Evolutionary conservation across 768 basidiomycete species (phyloP).

Genomic region (Boletus insuetus): DNA sequence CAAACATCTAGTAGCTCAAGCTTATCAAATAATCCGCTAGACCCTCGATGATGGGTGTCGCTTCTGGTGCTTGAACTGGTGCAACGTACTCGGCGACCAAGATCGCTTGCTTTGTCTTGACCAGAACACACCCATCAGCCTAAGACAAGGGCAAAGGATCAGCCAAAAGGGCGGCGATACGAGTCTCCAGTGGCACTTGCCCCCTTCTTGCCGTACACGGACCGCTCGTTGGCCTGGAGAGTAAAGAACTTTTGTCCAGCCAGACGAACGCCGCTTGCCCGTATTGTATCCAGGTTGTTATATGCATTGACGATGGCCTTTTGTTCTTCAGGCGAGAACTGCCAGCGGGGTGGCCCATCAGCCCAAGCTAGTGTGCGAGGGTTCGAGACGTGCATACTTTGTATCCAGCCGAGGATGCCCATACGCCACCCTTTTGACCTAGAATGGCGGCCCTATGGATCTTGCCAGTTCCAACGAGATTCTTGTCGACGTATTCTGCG

Average conservation of each 20-base stretch:
- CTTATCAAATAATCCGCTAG: slow-evolving; percentile 78
- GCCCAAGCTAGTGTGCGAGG: background rate
- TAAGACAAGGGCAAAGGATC: slow-evolving; percentile 28
- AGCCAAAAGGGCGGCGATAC: background rate
- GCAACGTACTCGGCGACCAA: slow-evolving; percentile 72
- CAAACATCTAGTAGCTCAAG: slow-evolving; percentile 45
- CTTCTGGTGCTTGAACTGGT: slow-evolving; percentile 66
- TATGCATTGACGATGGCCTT: slow-evolving; percentile 39
- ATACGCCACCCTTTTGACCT: slow-evolving; percentile 29
- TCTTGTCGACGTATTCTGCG: slow-evolving; percentile 75
- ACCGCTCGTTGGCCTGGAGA: slow-evolving; percentile 38
- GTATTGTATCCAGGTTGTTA: slow-evolving; percentile 37
- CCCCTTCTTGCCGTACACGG: slow-evolving; percentile 72
- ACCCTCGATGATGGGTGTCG: slow-evolving; percentile 58
- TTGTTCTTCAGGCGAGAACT: slow-evolving; percentile 25
- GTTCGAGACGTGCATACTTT: background rate
- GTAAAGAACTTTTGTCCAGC: slow-evolving; percentile 75
- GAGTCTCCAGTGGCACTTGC: slow-evolving; percentile 41
- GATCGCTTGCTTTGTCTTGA: slow-evolving; percentile 84
- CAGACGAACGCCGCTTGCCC: slow-evolving; percentile 60
- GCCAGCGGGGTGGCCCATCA: background rate
- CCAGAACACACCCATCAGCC: slow-evolving; percentile 70
- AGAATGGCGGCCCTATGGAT: slow-evolving; percentile 62
- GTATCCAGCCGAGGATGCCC: slow-evolving; percentile 27
- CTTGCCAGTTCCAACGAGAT: slow-evolving; percentile 73